A percentile compares a stretch with the other conserved stretches of the same genome.
Conservation (phyloP, 495 filamentous ascomycete genomes). For the Chaetomium cochliodes region DNA sequence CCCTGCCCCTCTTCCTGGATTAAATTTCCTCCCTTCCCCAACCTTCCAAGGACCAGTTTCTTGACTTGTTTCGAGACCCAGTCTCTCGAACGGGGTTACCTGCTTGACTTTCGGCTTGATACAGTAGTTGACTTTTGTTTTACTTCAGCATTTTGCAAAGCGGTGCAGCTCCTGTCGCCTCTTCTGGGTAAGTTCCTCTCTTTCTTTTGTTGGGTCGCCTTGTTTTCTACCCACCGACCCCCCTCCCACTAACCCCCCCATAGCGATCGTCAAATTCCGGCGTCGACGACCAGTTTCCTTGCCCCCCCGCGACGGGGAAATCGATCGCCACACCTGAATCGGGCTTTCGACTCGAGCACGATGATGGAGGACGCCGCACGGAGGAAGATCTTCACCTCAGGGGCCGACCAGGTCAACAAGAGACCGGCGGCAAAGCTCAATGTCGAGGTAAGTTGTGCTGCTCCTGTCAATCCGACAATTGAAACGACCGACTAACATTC, state of each 20-base stretch:
- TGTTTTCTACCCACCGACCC: background rate
- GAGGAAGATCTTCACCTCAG: background rate
- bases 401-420: conserved; percentile 5
- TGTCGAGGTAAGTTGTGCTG: conserved; percentile 7
- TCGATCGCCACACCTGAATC: background rate
- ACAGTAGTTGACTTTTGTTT: background rate
- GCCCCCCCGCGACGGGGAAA: background rate
- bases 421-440: background rate
- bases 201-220: background rate
- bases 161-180: background rate
- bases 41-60: background rate
- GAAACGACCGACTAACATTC: background rate
- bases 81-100: background rate
- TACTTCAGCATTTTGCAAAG: background rate
- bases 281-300: background rate
- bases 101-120: background rate
- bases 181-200: background rate
- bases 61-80: background rate
- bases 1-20: background rate
- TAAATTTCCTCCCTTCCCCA: background rate
- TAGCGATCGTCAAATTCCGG: background rate
- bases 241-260: background rate
- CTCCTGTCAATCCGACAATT: background rate
- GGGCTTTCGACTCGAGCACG: background rate
- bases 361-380: background rate